Evolutionary conservation across 768 basidiomycete species (phyloP).

Genomic region (Mycena belliarum): DNA sequence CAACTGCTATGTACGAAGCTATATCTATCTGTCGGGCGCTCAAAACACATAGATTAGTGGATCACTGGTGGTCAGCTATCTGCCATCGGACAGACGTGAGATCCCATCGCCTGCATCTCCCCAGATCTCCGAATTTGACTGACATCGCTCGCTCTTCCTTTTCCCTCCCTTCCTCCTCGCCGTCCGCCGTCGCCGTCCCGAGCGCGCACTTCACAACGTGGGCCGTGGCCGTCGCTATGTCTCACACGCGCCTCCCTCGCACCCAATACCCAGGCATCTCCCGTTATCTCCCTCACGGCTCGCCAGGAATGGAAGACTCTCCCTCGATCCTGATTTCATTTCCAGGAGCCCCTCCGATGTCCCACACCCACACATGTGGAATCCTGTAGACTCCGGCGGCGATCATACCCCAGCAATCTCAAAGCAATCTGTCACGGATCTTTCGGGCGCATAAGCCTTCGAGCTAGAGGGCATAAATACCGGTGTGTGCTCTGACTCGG

Average conservation of each 20-base stretch:
- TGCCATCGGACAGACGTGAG: neutral
- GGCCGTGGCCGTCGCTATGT: neutral
- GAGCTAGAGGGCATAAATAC: neutral
- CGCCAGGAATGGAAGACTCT: neutral
- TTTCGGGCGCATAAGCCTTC: neutral
- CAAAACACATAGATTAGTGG: neutral
- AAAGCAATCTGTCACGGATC: too few relatives aligned
- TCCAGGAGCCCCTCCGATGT: neutral
- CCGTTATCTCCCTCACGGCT: neutral
- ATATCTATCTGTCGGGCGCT: too few relatives aligned
- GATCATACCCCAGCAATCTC: neutral
- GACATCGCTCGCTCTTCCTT: neutral
- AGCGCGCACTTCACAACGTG: neutral
- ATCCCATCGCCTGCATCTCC: neutral
- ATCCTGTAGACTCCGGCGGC: neutral
- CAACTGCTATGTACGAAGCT: too few relatives aligned
- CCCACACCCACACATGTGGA: neutral
- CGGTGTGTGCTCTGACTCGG: neutral
- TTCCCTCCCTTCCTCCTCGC: neutral
- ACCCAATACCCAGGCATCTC: neutral
- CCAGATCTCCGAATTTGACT: neutral
- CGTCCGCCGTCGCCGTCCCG: neutral
- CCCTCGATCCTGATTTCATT: neutral
- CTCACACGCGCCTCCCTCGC: neutral
- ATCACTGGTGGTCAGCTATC: neutral